Percentiles rank a stretch among this genome's conserved stretches.
phyloP scores from a whole-genome alignment of 1,139 yeast species.

The Kluyveromyces sp. region DNA sequence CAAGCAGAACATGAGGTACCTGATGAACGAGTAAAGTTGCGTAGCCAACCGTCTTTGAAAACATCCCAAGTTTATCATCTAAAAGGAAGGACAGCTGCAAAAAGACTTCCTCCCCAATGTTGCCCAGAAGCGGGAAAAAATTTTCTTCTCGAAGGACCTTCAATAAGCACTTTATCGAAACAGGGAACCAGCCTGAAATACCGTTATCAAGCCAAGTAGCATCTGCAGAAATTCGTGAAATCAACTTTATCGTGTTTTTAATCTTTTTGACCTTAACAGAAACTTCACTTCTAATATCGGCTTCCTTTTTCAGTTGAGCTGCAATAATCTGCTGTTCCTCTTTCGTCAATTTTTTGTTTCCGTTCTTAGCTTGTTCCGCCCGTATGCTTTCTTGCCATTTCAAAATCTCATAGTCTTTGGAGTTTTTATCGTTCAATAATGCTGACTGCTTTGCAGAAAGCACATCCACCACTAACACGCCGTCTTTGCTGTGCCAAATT shows the following conservation, averaged over 20 bases:
- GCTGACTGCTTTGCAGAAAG: conserved; percentile 39
- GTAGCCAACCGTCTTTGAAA: conserved; percentile 53
- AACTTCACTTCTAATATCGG: conserved; percentile 45
- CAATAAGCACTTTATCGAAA: conserved; percentile 45
- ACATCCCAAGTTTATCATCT: conserved; percentile 44
- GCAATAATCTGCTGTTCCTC: conserved; percentile 64
- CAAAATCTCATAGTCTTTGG: conserved; percentile 75
- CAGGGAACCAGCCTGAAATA: conserved; percentile 63
- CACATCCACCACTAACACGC: conserved; percentile 63
- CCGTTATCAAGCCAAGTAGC: conserved; percentile 61
- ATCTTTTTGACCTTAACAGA: conserved; percentile 36
- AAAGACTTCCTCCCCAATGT: conserved; percentile 35
- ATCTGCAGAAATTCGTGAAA: conserved; percentile 45
- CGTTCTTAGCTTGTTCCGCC: conserved; percentile 56
- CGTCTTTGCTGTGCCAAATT: conserved; percentile 66
- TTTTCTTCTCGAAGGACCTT: conserved; percentile 36
- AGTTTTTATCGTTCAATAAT: conserved; percentile 47
- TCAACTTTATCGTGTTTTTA: conserved; percentile 45
- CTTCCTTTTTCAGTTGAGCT: conserved; percentile 58
- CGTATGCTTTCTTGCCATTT: conserved; percentile 88
- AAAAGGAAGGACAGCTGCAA: conserved; percentile 39
- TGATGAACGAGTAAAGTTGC: conserved; percentile 54
- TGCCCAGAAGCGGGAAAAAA: conserved; percentile 39
- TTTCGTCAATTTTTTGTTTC: conserved; percentile 53
- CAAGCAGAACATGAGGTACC: conserved; percentile 37